Base-by-base conservation (phyloP, 1,284 basidiomycete genomes). In the Pholiota adiposa region DNA sequence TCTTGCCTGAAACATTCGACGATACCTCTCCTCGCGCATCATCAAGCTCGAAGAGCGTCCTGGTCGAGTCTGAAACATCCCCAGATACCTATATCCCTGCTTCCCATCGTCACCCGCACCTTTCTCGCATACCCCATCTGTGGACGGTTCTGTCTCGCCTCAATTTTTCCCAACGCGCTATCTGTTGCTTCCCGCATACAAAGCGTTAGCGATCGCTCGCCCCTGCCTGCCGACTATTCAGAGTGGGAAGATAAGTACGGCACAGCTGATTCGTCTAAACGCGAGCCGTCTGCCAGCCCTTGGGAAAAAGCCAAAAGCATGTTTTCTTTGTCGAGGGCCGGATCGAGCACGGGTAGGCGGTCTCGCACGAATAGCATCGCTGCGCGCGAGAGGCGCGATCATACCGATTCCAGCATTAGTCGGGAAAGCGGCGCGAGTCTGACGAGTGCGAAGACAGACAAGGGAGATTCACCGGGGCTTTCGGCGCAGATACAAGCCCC, bases 291-390 rank as follows among this genome's bases (percentile, higher is more conserved):
- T n/a, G 76, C 81, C 31, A 86, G 84, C 62, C 75, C 85, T 48
- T 92, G 89, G 90, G 84, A 88, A 62, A 89, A 85, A 67, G 77
- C 89, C 59, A 87, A 87, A 69, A 81, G 74, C 62, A 80, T 84
- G 1, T 83, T 89, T 66, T 80, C n/a, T n/a, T n/a, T n/a, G n/a
- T n/a, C 82, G 27, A 80, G 89, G 59, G 84, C 84, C 41, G 82
- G 79, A 19, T 89, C 89, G 48, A 83, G 78, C 57, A 80, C 74
- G 56, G 90, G 90, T 6, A 83, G 90, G 62, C 84, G 91, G 49
- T 92, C 90, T 54, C 84, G 90, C 36, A 86, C 89, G 41, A 92
- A 92, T 68, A 92, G 89, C 67, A 81, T 90, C 58, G 81, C 81
- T 48, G 82, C 82, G 43, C 83, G 88, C 46, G 86, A 89, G 48